Conservation (phyloP, 495 filamentous ascomycete genomes). For the Terfezia claveryi region DNA sequence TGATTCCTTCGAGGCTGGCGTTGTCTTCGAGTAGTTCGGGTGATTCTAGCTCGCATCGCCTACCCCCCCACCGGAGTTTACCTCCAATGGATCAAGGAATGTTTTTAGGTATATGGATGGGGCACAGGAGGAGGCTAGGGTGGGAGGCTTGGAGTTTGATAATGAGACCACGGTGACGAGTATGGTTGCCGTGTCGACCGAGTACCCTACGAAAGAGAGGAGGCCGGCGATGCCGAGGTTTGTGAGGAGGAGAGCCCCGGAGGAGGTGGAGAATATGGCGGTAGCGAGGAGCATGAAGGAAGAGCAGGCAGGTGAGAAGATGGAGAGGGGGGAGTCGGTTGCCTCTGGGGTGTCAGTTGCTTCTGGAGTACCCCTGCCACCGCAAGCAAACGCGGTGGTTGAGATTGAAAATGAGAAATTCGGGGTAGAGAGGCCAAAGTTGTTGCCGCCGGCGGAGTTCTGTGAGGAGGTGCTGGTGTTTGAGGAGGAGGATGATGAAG, state of each 20-base stretch:
- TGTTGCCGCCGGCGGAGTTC: background rate
- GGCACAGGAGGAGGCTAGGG: background rate
- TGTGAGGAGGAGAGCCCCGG: background rate
- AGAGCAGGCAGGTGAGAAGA: background rate
- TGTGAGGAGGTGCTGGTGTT: background rate
- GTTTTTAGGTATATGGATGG: background rate
- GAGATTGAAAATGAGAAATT: background rate
- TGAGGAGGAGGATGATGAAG: background rate
- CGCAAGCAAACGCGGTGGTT: background rate
- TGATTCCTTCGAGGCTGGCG: background rate
- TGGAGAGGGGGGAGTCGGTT: background rate
- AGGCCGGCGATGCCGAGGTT: background rate
- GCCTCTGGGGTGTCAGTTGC: background rate
- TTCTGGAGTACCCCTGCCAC: background rate
- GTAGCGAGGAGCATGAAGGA: background rate
- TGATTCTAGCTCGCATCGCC: background rate
- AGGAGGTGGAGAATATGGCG: background rate
- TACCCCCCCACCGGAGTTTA: background rate
- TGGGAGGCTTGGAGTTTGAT: background rate
- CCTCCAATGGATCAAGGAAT: background rate
- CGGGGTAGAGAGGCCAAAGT: background rate
- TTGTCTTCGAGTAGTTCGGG: background rate
- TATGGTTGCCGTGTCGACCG: background rate
- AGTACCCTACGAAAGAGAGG: background rate
- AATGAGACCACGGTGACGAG: background rate